Percentiles rank a stretch among this genome's conserved stretches.
Conservation (phyloP, 2,329 filamentous ascomycete genomes). For the Penicillium olsonii region DNA sequence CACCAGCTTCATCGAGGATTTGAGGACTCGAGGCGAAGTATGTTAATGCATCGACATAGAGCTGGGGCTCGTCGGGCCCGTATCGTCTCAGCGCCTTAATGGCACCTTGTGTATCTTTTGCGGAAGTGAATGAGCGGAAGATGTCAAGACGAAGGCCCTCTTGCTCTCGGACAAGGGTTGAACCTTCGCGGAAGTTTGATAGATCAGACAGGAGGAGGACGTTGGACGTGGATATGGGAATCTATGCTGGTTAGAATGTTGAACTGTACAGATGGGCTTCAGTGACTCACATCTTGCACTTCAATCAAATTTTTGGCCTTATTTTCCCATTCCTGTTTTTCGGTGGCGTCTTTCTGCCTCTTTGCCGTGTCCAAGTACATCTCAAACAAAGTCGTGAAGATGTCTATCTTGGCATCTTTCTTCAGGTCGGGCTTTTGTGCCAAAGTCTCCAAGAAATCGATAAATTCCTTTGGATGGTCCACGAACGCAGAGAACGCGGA, state of each 20-base stretch:
- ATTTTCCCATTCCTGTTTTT: constrained; percentile 79
- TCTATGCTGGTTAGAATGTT: constrained; percentile 35
- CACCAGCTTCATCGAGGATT: constrained; percentile 81
- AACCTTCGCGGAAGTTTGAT: constrained; percentile 85
- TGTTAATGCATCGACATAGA: constrained; percentile 88
- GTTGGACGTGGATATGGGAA: constrained; percentile 89
- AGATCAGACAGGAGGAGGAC: constrained; percentile 90
- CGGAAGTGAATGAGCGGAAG: constrained; percentile 91
- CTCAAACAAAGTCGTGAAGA: constrained; percentile 94
- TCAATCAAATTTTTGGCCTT: constrained; percentile 91
- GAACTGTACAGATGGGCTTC: constrained; percentile 8
- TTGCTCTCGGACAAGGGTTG: constrained; percentile 89
- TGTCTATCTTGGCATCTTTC: constrained; percentile 74
- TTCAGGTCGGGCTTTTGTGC: constrained; percentile 71
- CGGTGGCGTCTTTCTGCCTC: constrained; percentile 64
- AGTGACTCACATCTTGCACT: constrained; percentile 61
- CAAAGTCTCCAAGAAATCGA: constrained; percentile 87
- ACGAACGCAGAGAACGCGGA: constrained; percentile 96
- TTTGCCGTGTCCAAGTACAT: constrained; percentile 94
- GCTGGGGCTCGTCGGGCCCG: constrained; percentile 82
- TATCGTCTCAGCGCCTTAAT: constrained; percentile 91
- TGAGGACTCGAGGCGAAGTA: constrained; percentile 87
- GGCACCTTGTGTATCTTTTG: constrained; percentile 86
- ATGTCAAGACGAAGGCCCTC: constrained; percentile 91
- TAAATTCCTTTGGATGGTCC: constrained; percentile 88